These are phyloP conservation scores for Candida manassasensis DNA, from an alignment of 805 yeast species.

Conservation along the genomic window DNA sequence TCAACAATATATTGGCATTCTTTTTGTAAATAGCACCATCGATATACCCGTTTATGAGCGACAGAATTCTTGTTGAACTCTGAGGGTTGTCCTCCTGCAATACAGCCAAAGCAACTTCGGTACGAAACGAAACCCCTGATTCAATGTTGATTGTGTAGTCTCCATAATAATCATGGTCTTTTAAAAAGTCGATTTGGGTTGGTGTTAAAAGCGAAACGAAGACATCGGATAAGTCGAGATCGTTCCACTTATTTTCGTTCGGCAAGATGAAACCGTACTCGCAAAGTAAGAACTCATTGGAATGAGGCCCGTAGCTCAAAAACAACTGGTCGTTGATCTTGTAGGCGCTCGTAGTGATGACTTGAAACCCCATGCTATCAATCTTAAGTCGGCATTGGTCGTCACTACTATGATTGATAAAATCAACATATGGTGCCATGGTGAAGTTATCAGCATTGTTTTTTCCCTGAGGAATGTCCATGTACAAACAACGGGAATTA, in stretches of 20 bases:
- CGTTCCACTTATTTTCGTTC: conserved; percentile 58
- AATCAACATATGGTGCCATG: conserved; percentile 87
- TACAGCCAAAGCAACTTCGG: conserved; percentile 69
- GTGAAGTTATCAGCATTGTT: conserved; percentile 66
- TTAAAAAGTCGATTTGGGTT: conserved; percentile 42
- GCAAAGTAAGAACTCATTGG: conserved; percentile 72
- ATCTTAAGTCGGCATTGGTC: conserved; percentile 51
- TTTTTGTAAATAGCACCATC: conserved; percentile 41
- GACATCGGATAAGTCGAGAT: conserved; percentile 53
- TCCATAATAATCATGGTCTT: conserved; percentile 55
- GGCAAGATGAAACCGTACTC: conserved; percentile 80
- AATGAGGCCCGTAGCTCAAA: conserved; percentile 84
- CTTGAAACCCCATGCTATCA: conserved; percentile 48
- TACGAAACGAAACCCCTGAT: conserved; percentile 61
- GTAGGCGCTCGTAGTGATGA: conserved; percentile 28
- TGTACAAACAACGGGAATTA: conserved; percentile 86
- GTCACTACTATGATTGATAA: conserved; percentile 65
- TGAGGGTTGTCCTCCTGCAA: conserved; percentile 33
- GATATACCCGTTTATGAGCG: conserved; percentile 42
- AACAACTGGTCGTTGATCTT: conserved; percentile 52
- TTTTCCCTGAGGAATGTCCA: conserved; percentile 55
- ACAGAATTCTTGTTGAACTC: conserved; percentile 28
- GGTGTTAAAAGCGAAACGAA: conserved; percentile 33
- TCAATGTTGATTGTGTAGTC: conserved; percentile 61
- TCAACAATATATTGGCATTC: conserved; percentile 24